Evolutionary conservation across 495 filamentous ascomycete genomes (phyloP).

Genomic region (Coniosporium apollinis): DNA sequence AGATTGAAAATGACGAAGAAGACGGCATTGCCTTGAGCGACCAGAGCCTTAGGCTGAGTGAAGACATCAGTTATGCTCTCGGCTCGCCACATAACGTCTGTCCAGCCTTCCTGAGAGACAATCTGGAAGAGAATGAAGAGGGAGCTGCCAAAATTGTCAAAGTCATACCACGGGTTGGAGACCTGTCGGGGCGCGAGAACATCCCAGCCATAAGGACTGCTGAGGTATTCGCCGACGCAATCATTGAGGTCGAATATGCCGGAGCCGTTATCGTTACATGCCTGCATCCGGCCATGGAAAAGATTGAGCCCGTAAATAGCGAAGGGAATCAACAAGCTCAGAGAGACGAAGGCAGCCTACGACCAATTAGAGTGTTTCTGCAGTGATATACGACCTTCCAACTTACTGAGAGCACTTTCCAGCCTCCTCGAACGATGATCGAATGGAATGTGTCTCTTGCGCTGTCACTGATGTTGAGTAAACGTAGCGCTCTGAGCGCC

Average conservation of each 20-base stretch:
- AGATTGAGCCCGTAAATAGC: slow-evolving; percentile 89
- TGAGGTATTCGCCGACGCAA: slow-evolving; percentile 70
- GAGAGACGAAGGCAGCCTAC: slow-evolving; percentile 77
- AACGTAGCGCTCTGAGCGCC: slow-evolving; percentile 77
- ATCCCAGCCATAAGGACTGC: slow-evolving; percentile 63
- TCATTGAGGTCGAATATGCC: slow-evolving; percentile 41
- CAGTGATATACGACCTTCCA: slow-evolving; percentile 1
- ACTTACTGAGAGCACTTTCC: slow-evolving; percentile 61
- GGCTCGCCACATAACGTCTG: slow-evolving; percentile 69
- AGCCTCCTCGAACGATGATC: slow-evolving; percentile 79
- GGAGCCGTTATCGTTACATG: slow-evolving; percentile 57
- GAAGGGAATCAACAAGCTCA: slow-evolving; percentile 89
- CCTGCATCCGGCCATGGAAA: slow-evolving; percentile 64
- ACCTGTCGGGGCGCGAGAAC: slow-evolving; percentile 68
- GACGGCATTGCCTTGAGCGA: slow-evolving; percentile 66
- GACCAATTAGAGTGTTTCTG: slow-evolving; percentile 6
- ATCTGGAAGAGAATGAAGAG: slow-evolving; percentile 97
- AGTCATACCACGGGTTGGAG: slow-evolving; percentile 71
- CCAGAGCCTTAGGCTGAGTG: slow-evolving; percentile 47
- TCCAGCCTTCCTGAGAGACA: slow-evolving; percentile 97
- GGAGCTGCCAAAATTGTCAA: slow-evolving; percentile 83
- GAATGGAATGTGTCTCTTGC: slow-evolving; percentile 94
- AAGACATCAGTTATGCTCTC: slow-evolving; percentile 67
- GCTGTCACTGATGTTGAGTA: slow-evolving; percentile 92
- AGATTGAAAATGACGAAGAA: slow-evolving; percentile 97